A percentile compares a stretch with the other conserved stretches of the same genome.
These are phyloP conservation scores for Nicotiana otophora DNA, from an alignment of 257 asterid genomes.

Conservation along the genomic window DNA sequence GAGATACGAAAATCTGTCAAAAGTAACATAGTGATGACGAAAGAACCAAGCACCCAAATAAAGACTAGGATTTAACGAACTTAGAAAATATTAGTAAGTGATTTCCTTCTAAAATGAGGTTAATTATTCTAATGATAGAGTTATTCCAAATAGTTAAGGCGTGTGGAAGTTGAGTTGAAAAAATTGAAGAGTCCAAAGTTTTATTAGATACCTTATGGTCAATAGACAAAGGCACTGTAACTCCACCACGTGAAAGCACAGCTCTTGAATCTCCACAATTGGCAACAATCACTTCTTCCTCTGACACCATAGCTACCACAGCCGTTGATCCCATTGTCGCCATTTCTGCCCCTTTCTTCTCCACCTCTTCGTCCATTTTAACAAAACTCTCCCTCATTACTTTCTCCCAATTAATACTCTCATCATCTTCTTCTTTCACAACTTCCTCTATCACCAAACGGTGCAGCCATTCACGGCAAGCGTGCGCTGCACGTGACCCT, in stretches of 20 bases:
- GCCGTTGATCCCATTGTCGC: constrained; percentile 71
- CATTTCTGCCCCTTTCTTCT: constrained; percentile 30
- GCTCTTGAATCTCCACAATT: constrained; percentile 86
- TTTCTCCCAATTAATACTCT: constrained; percentile 37
- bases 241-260: constrained; percentile 58
- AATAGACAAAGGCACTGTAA: constrained; percentile 44
- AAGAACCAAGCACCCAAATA: not conserved
- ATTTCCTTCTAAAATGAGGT: no score
- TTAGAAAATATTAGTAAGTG: no score
- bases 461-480: constrained; percentile 52
- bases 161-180: no score
- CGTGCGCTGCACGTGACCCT: constrained; percentile 57
- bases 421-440: constrained; percentile 11
- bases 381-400: constrained; percentile 46
- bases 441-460: constrained; percentile 22
- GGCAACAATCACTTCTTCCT: constrained; percentile 59
- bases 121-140: no score
- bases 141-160: no score
- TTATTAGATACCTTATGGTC: constrained; percentile 56
- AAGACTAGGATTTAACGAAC: no score
- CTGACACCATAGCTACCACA: constrained; percentile 65
- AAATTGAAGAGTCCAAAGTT: not conserved
- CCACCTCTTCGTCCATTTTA: constrained; percentile 64
- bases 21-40: not conserved
- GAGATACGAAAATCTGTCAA: not conserved